Base-by-base conservation (phyloP, 202 grass and related monocot genomes). In the Saccharum hybrid region DNA sequence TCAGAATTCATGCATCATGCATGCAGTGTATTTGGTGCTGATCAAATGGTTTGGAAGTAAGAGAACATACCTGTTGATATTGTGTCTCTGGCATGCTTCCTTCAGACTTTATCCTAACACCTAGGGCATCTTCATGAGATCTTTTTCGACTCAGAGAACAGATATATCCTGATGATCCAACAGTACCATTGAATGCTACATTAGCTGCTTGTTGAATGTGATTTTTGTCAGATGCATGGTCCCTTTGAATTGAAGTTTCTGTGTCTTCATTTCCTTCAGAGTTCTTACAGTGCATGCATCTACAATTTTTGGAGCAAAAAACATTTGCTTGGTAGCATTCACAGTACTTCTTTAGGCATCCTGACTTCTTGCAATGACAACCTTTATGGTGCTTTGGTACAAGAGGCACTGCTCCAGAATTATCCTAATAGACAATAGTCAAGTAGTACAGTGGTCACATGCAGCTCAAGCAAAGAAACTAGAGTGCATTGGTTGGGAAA, bases 291-390 rank as follows among this genome's bases (percentile, higher is more conserved):
- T 91, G 84, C 68, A 89, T 67, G 66, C 92, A 94, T 89, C 89
- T 88, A 76, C 92, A 94, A 72, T 91, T 94, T 54, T 94, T 90
- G 57, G 92, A 94, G 77, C 92, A 94, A 76, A 94, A 89, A 62
- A 94, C 86, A 83, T 91, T 89, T 77, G 92, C 88, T 85, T 94
- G 92, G 70, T 91, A 94, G 69, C 92, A 94, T 65, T 94, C 92
- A 82, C 92, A 94, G 45, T 94, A 94, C 83, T 91, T 94, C 74
- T 94, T 94, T 72, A 94, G 84, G 48, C 92, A 94, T 42, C 88
- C 88, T 72, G 88, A 94, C 77, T 94, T 94, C 80, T 90, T 94
- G 81, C 91, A 94, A 37, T 94, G 86, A 77, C 91, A 94, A 19
- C 92, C 88, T 86, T 94, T 94, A 79, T 94, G 91, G 77, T 94